Evolutionary conservation across 768 basidiomycete genomes (phyloP).

Genomic region (Pisolithus microcarpus): DNA sequence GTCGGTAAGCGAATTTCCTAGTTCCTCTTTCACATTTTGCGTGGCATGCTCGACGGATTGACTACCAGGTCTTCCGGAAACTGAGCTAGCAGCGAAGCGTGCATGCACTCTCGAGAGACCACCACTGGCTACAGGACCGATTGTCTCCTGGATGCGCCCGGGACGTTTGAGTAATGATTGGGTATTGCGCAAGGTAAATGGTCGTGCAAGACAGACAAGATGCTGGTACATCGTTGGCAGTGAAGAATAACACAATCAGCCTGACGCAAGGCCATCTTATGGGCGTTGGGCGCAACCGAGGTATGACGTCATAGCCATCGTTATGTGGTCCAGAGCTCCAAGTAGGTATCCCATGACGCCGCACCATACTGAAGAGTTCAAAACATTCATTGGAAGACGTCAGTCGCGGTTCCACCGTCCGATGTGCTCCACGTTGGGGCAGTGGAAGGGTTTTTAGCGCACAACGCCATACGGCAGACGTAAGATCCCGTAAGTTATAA

Average conservation of each 20-base stretch:
- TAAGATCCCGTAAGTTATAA: too few species aligned
- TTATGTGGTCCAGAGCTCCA: too few species aligned
- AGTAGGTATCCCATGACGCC: too few species aligned
- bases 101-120: constrained; percentile 31
- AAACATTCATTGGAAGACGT: too few species aligned
- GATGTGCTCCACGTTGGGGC: too few species aligned
- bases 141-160: not conserved
- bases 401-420: too few species aligned
- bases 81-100: constrained; percentile 54
- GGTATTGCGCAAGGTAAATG: not conserved
- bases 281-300: not conserved
- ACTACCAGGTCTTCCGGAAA: constrained; percentile 68
- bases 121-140: not conserved
- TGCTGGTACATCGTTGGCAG: not conserved
- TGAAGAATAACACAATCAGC: not conserved
- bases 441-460: too few species aligned
- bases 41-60: constrained; percentile 70
- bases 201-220: not conserved
- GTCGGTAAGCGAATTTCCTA: constrained; percentile 69
- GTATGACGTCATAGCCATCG: not conserved
- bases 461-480: too few species aligned
- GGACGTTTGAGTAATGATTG: not conserved
- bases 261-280: not conserved
- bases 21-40: constrained; percentile 72
- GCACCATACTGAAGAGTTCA: too few species aligned